Conservation (phyloP, 371 early-diverging fungal species). For the Rhizomucor miehei region DNA sequence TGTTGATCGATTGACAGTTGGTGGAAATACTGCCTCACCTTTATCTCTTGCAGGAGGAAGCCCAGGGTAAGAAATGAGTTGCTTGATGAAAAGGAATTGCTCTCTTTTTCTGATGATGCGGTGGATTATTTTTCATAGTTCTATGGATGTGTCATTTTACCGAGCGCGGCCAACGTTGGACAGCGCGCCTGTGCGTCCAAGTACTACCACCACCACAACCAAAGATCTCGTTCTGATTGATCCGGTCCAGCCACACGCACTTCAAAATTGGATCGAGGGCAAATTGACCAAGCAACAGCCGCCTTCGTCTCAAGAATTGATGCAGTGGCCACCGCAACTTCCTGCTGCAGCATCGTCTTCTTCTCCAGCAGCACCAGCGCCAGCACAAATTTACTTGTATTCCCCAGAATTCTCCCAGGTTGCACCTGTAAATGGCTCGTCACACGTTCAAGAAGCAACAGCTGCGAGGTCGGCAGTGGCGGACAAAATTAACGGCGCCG, state of each 20-base stretch:
- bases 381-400: constrained; percentile 34
- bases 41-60: constrained; percentile 27
- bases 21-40: constrained; percentile 28
- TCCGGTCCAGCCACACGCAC: constrained; percentile 32
- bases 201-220: constrained; percentile 6
- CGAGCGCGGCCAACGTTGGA: constrained; percentile 5
- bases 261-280: constrained; percentile 41
- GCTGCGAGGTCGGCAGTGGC: not conserved
- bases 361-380: constrained; percentile 3
- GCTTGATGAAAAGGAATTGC: not conserved
- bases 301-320: not conserved
- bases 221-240: constrained; percentile 38
- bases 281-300: constrained; percentile 7
- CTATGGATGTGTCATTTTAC: not conserved
- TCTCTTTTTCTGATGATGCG: not conserved
- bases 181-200: constrained; percentile 1
- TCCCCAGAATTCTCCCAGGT: constrained; percentile 39
- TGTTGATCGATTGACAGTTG: constrained; percentile 50
- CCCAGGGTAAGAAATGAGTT: not conserved
- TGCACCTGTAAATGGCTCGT: constrained; percentile 15
- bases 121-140: not conserved
- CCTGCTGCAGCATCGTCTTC: not conserved
- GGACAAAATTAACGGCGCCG: not conserved
- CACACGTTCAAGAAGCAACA: too few relatives aligned
- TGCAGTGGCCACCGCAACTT: constrained; percentile 15